phyloP scores from a whole-genome alignment of 192 early-diverging fungal genomes.

The Chytriomyces confervae region DNA sequence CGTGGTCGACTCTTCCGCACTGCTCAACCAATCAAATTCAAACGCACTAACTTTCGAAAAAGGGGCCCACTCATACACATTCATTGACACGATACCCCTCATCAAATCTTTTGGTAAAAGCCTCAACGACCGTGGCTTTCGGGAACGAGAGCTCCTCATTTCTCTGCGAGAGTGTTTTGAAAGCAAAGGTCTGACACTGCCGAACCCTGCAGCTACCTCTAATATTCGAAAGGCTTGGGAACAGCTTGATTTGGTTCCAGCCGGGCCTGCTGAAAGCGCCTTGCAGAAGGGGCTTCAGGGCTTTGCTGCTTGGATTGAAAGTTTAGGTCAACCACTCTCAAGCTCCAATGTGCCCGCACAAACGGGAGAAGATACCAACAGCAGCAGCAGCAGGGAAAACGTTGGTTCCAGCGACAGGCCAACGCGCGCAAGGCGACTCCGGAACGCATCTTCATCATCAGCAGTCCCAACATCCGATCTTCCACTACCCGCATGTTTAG shows the following conservation, averaged over 20 bases:
- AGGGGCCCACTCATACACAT: not conserved
- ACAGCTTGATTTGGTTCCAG: not conserved
- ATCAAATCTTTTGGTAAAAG: conserved; percentile 3
- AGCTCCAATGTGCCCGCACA: not conserved
- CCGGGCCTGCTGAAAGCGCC: not conserved
- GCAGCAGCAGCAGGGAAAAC: not conserved
- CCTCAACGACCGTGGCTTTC: conserved; percentile 22
- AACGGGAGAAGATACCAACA: not conserved
- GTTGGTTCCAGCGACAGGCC: not conserved
- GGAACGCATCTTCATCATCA: not conserved
- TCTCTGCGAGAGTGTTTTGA: conserved; percentile 6
- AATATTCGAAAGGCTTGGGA: not conserved
- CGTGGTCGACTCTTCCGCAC: no score
- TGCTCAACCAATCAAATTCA: no score
- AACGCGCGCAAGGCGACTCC: no score
- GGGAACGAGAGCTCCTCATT: conserved; percentile 19
- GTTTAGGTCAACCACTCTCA: not conserved
- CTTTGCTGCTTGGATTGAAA: conserved; percentile 11
- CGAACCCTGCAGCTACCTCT: not conserved
- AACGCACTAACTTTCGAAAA: no score
- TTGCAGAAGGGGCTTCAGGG: conserved; percentile 11
- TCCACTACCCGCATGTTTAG: not conserved
- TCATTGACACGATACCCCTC: conserved; percentile 18
- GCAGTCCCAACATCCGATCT: not conserved
- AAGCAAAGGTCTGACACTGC: not conserved